A percentile compares a stretch with the other conserved stretches of the same genome.
Evolutionary conservation across 116 monocot species (phyloP).

Genomic region (Phalaenopsis hybrid): DNA sequence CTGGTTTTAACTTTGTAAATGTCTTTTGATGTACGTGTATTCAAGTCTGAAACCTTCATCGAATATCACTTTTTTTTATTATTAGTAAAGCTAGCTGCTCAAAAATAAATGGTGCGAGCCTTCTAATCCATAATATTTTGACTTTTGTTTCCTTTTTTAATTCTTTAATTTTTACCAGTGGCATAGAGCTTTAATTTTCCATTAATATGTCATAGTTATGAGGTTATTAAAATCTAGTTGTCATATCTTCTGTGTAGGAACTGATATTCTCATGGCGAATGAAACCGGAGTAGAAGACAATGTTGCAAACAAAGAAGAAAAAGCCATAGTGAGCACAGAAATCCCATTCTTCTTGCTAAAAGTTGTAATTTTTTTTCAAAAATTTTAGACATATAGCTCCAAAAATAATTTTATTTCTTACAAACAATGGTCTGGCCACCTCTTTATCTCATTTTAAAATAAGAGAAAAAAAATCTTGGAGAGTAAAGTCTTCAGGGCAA

Average conservation of each 20-base stretch:
- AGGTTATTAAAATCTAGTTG: background rate
- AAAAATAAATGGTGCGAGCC: too few relatives aligned
- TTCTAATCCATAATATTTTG: background rate
- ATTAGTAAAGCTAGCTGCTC: too few relatives aligned
- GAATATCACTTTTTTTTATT: background rate
- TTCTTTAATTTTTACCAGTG: background rate
- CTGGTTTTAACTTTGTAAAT: background rate
- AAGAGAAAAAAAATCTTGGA: background rate
- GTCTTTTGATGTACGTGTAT: background rate
- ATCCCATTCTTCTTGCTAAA: background rate
- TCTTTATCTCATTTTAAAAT: background rate
- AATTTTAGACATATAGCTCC: background rate
- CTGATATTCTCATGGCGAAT: background rate
- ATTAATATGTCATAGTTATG: background rate
- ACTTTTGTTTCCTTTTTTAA: too few relatives aligned
- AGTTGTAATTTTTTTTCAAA: background rate
- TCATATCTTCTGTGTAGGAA: conserved; percentile 3
- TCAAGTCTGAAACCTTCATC: background rate
- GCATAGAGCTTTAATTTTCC: too few relatives aligned
- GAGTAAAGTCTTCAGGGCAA: background rate
- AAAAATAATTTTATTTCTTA: background rate
- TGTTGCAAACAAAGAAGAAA: background rate
- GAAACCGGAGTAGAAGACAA: background rate
- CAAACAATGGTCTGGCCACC: background rate
- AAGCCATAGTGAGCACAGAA: background rate